Base-by-base conservation (phyloP, 306 rosid species). In the Sesbania bispinosa region DNA sequence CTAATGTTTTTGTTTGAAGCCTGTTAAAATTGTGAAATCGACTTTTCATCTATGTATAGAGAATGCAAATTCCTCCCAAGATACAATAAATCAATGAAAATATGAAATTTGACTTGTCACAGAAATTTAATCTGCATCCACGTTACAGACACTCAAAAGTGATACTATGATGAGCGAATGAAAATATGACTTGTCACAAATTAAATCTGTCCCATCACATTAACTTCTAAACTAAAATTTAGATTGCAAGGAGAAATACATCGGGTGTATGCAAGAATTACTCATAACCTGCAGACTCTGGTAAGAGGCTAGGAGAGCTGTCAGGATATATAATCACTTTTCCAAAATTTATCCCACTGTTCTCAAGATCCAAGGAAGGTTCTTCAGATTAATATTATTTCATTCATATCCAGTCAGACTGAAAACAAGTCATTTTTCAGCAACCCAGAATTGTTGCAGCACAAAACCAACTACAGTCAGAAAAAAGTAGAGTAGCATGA, bases 391-490 rank as follows among this genome's bases (percentile, higher is more conserved):
- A 36, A 29, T 9, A 18, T 62, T 10, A 26, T 63, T 11, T 9
- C 35, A 52, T 27, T n/a, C 47, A 74, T 26, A 63, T 63, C 29
- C 60, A 65, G 10, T 32, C 8, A 53, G 36, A 29, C 15, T 32
- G 8, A 43, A 57, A 67, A 29, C 24, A 18, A 21, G 9, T 32
- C 7, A 4, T 0, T 9, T 5, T 69, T 23, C 8, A 26, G 55
- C 33, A 58, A 46, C 29, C 18, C 47, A 24, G 29, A 48, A 58
- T 13, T 16, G 60, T 16, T 33, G 53, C 69, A 46, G 18, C 21
- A 58, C 43, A 42, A 67, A 58, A 68, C 36, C 54, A 67, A 24
- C 23, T 20, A 51, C 45, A 74, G 21, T 69, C 54, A 57, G 21
- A 77, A 26, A 50, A 53, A n/a, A n/a, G n/a, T n/a, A n/a, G n/a